A percentile compares a stretch with the other conserved stretches of the same genome.
These are phyloP conservation scores for Tetrapisispora arboricola DNA, from an alignment of 805 yeast genomes.

Conservation along the genomic window DNA sequence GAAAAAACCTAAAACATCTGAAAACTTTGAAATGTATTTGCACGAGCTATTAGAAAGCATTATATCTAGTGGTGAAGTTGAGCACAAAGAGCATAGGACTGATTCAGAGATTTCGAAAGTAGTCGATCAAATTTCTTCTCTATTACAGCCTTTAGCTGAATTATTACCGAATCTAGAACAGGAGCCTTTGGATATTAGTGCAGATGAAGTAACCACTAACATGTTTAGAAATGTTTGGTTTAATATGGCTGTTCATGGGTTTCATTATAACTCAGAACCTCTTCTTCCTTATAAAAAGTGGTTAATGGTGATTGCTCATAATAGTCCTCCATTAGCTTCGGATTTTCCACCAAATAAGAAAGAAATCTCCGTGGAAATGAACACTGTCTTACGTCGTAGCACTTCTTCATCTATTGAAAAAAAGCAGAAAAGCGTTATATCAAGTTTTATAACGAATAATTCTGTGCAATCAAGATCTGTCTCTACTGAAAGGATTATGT, in stretches of 20 bases:
- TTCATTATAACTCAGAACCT: slow-evolving; percentile 47
- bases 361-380: slow-evolving; percentile 86
- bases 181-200: slow-evolving; percentile 30
- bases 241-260: slow-evolving; percentile 87
- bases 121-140: slow-evolving; percentile 56
- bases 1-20: slow-evolving; percentile 17
- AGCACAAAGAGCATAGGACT: slow-evolving; percentile 63
- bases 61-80: slow-evolving; percentile 71
- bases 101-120: slow-evolving; percentile 59
- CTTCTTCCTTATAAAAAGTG: slow-evolving; percentile 38
- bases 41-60: slow-evolving; percentile 57
- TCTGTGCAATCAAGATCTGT: slow-evolving; percentile 43
- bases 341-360: slow-evolving; percentile 71
- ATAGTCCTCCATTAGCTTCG: slow-evolving; percentile 80
- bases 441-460: slow-evolving; percentile 31
- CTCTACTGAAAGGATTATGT: slow-evolving; percentile 74
- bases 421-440: slow-evolving; percentile 55
- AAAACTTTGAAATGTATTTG: slow-evolving; percentile 48
- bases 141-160: slow-evolving; percentile 64
- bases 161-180: slow-evolving; percentile 52
- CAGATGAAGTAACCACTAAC: slow-evolving; percentile 40
- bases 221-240: slow-evolving; percentile 88
- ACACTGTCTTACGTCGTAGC: slow-evolving; percentile 82
- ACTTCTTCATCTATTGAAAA: slow-evolving; percentile 73
- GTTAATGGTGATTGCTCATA: slow-evolving; percentile 66